Conservation (phyloP, 1,284 basidiomycete genomes). For the Ustilago cynodontis region DNA sequence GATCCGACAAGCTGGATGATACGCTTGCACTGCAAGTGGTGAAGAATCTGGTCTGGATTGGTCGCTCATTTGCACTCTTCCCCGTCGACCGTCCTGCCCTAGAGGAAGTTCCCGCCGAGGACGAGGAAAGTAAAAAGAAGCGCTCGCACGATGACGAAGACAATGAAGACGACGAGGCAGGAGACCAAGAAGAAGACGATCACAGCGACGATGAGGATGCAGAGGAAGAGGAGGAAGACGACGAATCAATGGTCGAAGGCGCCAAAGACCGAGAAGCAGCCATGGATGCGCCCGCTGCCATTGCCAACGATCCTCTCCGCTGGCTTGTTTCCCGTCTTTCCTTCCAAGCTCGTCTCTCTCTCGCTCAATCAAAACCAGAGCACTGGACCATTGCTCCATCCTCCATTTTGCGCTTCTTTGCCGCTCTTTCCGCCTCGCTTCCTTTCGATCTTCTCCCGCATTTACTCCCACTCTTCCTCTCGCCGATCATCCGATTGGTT, state of each 20-base stretch:
- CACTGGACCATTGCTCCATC: conserved; percentile 84
- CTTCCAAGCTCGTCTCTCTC: conserved; percentile 78
- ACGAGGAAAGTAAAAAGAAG: conserved; percentile 29
- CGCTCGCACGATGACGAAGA: conserved; percentile 55
- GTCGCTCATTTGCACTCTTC: conserved; percentile 73
- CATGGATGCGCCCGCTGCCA: conserved; percentile 22
- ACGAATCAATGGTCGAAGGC: conserved; percentile 29
- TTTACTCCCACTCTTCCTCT: conserved; percentile 86
- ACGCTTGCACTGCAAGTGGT: conserved; percentile 85
- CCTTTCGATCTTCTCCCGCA: conserved; percentile 72
- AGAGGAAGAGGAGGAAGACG: conserved; percentile 44
- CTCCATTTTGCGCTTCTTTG: conserved; percentile 77
- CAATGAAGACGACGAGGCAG: conserved; percentile 21
- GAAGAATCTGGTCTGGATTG: conserved; percentile 92
- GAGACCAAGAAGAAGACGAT: conserved; percentile 10
- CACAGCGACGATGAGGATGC: neutral
- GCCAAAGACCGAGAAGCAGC: conserved; percentile 58
- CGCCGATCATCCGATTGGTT: conserved; percentile 85
- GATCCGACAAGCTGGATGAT: conserved; percentile 83
- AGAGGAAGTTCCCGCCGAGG: conserved; percentile 8
- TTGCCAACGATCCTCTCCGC: conserved; percentile 76
- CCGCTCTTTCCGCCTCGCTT: conserved; percentile 40
- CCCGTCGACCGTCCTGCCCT: conserved; percentile 27
- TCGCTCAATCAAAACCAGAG: conserved; percentile 50
- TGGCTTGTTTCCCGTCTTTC: conserved; percentile 96